These are phyloP conservation scores for Cercospora sp. DNA, from an alignment of 2,329 filamentous ascomycete genomes.

Conservation along the genomic window DNA sequence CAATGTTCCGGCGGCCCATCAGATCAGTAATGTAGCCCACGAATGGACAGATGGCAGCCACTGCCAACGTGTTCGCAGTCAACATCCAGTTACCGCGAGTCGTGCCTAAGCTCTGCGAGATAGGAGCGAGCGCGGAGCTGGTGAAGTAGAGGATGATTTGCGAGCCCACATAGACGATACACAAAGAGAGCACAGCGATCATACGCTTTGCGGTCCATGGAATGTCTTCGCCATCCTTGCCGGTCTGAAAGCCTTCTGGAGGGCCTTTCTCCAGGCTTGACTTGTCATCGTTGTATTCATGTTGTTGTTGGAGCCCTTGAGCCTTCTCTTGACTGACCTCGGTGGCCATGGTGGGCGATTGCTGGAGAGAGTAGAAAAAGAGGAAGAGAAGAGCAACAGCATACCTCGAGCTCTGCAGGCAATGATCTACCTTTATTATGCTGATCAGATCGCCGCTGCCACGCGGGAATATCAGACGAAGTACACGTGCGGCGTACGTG, in stretches of 20 bases:
- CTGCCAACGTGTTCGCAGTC: slow-evolving; percentile 29
- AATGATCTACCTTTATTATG: slow-evolving; percentile 13
- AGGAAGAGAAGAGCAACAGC: slow-evolving; percentile 11
- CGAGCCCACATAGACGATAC: slow-evolving; percentile 29
- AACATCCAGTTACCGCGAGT: slow-evolving; percentile 29
- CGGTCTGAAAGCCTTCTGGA: slow-evolving; percentile 15
- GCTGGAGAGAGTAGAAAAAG: background rate
- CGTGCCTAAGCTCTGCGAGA: slow-evolving; percentile 23
- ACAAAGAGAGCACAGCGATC: slow-evolving; percentile 27
- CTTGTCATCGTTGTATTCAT: slow-evolving; percentile 15
- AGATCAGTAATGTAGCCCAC: slow-evolving; percentile 30
- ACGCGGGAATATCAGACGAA: slow-evolving; percentile 18
- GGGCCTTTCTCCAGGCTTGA: slow-evolving; percentile 24
- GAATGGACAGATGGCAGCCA: slow-evolving; percentile 31
- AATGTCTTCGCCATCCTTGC: slow-evolving; percentile 24
- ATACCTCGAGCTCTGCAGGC: slow-evolving; percentile 8
- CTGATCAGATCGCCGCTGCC: slow-evolving; percentile 18
- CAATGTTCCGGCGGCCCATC: slow-evolving; percentile 26
- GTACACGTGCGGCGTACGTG: slow-evolving; percentile 14
- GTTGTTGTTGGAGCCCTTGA: slow-evolving; percentile 10
- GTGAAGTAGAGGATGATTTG: slow-evolving; percentile 31
- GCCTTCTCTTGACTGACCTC: slow-evolving; percentile 14
- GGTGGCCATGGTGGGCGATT: slow-evolving; percentile 13
- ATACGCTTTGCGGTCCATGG: slow-evolving; percentile 30
- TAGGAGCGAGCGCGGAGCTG: slow-evolving; percentile 23